Conservation (phyloP, 176 grass and related monocot genomes). For the Avena atlantica region DNA sequence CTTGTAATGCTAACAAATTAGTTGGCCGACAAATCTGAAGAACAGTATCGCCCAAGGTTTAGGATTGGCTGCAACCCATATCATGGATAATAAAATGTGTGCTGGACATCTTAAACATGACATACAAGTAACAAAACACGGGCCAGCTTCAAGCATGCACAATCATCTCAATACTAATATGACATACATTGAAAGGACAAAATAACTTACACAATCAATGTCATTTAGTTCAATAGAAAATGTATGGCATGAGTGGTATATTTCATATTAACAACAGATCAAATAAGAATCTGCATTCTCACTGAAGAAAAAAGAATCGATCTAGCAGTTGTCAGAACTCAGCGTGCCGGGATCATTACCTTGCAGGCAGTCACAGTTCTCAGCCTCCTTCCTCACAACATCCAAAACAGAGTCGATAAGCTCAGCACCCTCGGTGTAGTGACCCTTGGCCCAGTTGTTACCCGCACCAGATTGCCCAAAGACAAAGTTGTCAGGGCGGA, state of each 20-base stretch:
- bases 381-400: conserved; percentile 83
- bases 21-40: not conserved
- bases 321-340: not conserved
- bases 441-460: conserved; percentile 74
- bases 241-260: not conserved
- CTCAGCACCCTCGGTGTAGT: conserved; percentile 83
- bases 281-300: not conserved
- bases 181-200: not conserved
- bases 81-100: not conserved
- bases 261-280: not conserved
- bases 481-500: conserved; percentile 77
- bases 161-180: not conserved
- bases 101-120: not conserved
- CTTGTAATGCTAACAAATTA: no score
- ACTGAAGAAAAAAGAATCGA: not conserved
- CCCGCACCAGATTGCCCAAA: conserved; percentile 80
- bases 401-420: conserved; percentile 77
- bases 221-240: not conserved
- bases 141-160: not conserved
- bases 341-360: conserved; percentile 30
- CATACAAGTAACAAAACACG: not conserved
- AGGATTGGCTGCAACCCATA: not conserved
- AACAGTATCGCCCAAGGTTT: not conserved
- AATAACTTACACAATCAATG: not conserved
- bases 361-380: conserved; percentile 84